Evolutionary conservation across 2,329 filamentous ascomycete genomes (phyloP).

Genomic region (Pseudogymnoascus sp.): DNA sequence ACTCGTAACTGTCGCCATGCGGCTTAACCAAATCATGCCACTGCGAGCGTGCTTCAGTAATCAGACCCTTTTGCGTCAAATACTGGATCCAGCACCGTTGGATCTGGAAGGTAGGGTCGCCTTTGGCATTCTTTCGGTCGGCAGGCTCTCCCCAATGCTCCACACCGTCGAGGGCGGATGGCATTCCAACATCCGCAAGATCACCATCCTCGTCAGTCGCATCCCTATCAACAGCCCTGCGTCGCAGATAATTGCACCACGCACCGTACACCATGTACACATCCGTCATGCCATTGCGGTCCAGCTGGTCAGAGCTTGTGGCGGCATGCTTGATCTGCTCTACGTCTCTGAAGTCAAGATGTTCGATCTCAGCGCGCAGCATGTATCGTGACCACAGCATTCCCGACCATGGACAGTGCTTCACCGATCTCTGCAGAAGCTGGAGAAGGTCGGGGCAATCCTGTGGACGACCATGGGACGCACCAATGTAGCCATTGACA

Average conservation of each 20-base stretch:
- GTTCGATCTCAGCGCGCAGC: conserved; percentile 71
- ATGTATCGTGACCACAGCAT: conserved; percentile 86
- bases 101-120: conserved; percentile 82
- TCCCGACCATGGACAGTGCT: conserved; percentile 90
- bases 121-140: conserved; percentile 59
- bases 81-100: conserved; percentile 92
- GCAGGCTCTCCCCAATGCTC: conserved; percentile 57
- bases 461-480: conserved; percentile 22
- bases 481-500: conserved; percentile 25
- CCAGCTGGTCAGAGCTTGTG: conserved; percentile 75
- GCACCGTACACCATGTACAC: conserved; percentile 86
- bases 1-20: conserved; percentile 75
- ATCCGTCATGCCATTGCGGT: conserved; percentile 77
- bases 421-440: conserved; percentile 71
- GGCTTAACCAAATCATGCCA: conserved; percentile 65
- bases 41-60: conserved; percentile 66
- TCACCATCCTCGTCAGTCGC: conserved; percentile 77
- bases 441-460: conserved; percentile 49
- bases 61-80: conserved; percentile 71
- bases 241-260: conserved; percentile 90
- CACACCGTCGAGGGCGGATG: conserved; percentile 78
- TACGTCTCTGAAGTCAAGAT: conserved; percentile 68
- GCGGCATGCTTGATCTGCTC: conserved; percentile 88
- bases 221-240: conserved; percentile 67
- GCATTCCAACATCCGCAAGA: conserved; percentile 81